Percentiles rank a stretch among this genome's conserved stretches.
Evolutionary conservation across 1,139 yeast genomes (phyloP).

Genomic region (Taphrina deformans): DNA sequence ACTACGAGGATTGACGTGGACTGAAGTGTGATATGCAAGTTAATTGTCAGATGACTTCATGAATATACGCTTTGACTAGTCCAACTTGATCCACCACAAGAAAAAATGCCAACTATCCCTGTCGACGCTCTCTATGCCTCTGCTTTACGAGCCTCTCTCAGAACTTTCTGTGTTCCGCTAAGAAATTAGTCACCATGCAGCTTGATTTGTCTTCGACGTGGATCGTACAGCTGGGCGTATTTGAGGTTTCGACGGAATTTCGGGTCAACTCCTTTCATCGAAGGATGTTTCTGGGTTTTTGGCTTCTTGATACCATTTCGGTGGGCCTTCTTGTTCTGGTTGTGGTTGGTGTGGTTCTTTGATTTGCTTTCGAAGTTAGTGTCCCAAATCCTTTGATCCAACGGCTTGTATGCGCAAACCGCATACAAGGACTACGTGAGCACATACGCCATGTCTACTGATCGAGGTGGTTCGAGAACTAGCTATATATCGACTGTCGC

Average conservation of each 20-base stretch:
- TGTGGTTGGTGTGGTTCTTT: conserved; percentile 98
- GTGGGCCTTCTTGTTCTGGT: conserved; percentile 99
- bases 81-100: background rate
- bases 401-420: background rate
- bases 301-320: conserved; percentile 98
- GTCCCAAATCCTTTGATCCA: background rate
- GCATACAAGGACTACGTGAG: background rate
- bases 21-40: background rate
- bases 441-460: conserved; percentile 8
- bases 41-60: background rate
- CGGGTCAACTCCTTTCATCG: conserved; percentile 98
- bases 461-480: background rate
- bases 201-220: no score
- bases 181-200: no score
- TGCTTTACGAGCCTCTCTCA: conserved; percentile 13
- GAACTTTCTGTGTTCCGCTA: conserved; percentile 24
- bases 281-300: conserved; percentile 94
- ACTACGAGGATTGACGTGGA: background rate
- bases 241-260: conserved; percentile 99
- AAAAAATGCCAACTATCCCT: background rate
- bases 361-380: conserved; percentile 56
- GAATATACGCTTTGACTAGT: background rate
- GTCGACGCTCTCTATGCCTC: conserved; percentile 4
- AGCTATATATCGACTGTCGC: background rate
- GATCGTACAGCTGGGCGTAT: conserved; percentile 34